Conservation (phyloP, 2,329 filamentous ascomycete genomes). For the Colletotrichum shisoi region DNA sequence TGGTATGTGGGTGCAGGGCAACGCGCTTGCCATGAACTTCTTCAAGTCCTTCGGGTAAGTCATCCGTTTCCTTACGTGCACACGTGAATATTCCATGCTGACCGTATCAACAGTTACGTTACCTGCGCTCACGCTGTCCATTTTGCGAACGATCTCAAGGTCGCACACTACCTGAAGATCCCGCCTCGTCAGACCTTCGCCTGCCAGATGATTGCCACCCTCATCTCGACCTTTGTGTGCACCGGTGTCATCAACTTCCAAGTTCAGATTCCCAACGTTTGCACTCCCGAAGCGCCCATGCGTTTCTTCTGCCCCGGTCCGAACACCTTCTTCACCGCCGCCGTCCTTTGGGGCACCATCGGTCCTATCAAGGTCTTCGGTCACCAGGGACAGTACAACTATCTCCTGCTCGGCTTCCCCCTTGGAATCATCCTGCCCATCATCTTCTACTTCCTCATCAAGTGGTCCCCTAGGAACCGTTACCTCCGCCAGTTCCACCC, state of each 20-base stretch:
- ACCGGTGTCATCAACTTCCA: constrained; percentile 59
- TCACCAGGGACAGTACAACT: constrained; percentile 56
- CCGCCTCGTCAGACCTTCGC: constrained; percentile 67
- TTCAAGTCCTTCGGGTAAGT: constrained; percentile 51
- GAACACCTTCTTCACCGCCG: constrained; percentile 65
- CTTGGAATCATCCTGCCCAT: constrained; percentile 57
- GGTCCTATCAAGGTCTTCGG: constrained; percentile 62
- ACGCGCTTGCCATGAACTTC: constrained; percentile 57
- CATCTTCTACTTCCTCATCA: constrained; percentile 53
- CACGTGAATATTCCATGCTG: not conserved
- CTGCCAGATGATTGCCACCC: constrained; percentile 66
- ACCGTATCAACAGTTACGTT: constrained; percentile 46
- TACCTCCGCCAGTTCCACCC: constrained; percentile 56
- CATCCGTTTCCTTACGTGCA: constrained; percentile 34
- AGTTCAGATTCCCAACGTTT: constrained; percentile 58
- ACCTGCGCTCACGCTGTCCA: constrained; percentile 61
- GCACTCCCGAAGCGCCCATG: constrained; percentile 57
- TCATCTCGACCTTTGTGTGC: constrained; percentile 61
- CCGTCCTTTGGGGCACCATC: constrained; percentile 64
- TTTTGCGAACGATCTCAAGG: constrained; percentile 59
- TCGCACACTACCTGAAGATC: constrained; percentile 67
- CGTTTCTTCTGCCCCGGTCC: constrained; percentile 61
- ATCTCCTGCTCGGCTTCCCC: constrained; percentile 60
- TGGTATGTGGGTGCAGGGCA: constrained; percentile 54
- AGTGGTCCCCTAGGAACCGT: constrained; percentile 49